Conservation (phyloP, 139 green algal species). For the Tetraselmis chui region DNA sequence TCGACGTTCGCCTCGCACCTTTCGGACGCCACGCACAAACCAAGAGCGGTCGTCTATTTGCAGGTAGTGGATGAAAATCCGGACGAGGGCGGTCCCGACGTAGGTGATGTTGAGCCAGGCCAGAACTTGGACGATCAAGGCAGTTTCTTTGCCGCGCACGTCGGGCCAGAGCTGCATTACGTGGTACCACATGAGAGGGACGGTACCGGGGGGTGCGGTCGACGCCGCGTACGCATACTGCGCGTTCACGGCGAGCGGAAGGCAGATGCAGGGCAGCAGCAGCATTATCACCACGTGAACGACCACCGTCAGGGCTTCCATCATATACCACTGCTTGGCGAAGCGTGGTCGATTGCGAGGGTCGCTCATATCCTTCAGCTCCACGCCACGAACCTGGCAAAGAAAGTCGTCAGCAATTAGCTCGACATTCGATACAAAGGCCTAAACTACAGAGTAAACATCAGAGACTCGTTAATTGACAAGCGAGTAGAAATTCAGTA, state of each 20-base stretch:
- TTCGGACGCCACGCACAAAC: not conserved
- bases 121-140: not conserved
- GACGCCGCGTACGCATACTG: not conserved
- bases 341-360: not conserved
- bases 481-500: no score
- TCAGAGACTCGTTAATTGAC: no score
- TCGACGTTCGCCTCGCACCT: no score
- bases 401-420: no score
- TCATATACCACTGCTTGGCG: not conserved
- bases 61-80: not conserved
- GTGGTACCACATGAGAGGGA: not conserved
- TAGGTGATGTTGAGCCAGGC: not conserved
- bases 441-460: no score
- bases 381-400: not conserved
- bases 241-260: not conserved
- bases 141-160: not conserved
- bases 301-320: not conserved
- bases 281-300: not conserved
- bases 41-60: not conserved
- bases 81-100: not conserved
- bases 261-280: not conserved
- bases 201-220: not conserved
- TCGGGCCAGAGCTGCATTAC: not conserved
- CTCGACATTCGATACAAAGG: no score
- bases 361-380: not conserved